A percentile compares a stretch with the other conserved stretches of the same genome.
Evolutionary conservation across 2,329 filamentous ascomycete species (phyloP).

Genomic region (Talaromyces sp.): DNA sequence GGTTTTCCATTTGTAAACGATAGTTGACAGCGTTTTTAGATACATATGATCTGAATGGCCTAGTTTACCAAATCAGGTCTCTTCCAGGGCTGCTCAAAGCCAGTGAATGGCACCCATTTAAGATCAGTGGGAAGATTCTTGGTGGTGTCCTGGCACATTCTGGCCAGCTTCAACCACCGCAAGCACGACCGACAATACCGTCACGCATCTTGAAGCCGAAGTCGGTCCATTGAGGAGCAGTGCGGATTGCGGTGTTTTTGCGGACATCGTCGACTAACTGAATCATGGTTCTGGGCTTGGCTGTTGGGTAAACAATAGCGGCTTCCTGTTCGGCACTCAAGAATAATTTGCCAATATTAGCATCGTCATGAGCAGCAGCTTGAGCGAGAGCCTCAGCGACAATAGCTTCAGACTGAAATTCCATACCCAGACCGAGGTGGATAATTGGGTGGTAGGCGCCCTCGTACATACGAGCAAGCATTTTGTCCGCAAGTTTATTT

Average conservation of each 20-base stretch:
- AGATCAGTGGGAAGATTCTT: neutral
- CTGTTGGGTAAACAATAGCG: neutral
- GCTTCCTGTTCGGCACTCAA: neutral
- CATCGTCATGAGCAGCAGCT: slow-evolving; percentile 59
- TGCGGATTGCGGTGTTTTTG: neutral
- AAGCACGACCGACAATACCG: neutral
- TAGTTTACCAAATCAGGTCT: neutral
- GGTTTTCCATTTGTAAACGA: neutral
- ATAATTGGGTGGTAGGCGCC: slow-evolving; percentile 69
- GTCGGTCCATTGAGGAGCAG: neutral
- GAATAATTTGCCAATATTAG: neutral
- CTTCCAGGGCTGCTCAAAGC: neutral
- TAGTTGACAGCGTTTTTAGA: neutral
- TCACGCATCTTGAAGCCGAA: neutral
- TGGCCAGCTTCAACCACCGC: slow-evolving; percentile 25
- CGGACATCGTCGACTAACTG: neutral
- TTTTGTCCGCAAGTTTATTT: slow-evolving; percentile 57
- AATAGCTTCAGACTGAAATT: slow-evolving; percentile 63
- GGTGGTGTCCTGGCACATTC: slow-evolving; percentile 23
- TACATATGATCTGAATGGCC: neutral
- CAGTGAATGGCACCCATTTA: neutral
- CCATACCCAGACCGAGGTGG: slow-evolving; percentile 76
- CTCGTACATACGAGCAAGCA: slow-evolving; percentile 62
- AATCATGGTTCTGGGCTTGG: neutral
- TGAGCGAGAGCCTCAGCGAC: slow-evolving; percentile 73